A percentile compares a stretch with the other conserved stretches of the same genome.
Conservation (phyloP, 2,329 filamentous ascomycete genomes). For the Ophiostoma triangulosporum region DNA sequence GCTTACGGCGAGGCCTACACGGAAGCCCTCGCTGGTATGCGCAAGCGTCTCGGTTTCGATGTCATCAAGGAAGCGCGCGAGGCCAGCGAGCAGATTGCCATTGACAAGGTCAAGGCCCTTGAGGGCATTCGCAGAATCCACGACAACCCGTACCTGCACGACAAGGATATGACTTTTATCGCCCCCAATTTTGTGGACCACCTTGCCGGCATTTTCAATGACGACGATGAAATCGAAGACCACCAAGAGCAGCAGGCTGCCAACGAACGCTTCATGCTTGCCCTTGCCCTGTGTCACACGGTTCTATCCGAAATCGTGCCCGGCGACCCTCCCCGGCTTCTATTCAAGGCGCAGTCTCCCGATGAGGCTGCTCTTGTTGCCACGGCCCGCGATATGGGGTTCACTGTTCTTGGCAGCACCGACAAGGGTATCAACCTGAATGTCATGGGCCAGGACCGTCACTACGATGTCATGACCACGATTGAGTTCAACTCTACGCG, state of each 20-base stretch:
- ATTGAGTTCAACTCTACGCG: conserved; percentile 95
- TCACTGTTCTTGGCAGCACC: conserved; percentile 73
- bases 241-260: conserved; percentile 54
- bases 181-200: conserved; percentile 82
- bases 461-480: conserved; percentile 81
- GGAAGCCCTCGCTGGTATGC: conserved; percentile 92
- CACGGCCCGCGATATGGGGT: conserved; percentile 89
- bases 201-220: conserved; percentile 42
- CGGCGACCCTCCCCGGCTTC: conserved; percentile 79
- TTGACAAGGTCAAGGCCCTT: conserved; percentile 61
- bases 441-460: conserved; percentile 70
- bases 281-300: conserved; percentile 87
- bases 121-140: conserved; percentile 60
- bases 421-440: conserved; percentile 75
- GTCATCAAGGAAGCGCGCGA: conserved; percentile 66
- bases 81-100: conserved; percentile 64
- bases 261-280: conserved; percentile 86
- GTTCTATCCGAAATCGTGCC: conserved; percentile 84
- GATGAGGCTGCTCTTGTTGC: conserved; percentile 91
- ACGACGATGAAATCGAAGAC: conserved; percentile 44
- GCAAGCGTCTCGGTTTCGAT: conserved; percentile 77
- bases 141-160: conserved; percentile 80
- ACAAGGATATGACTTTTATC: conserved; percentile 83
- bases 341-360: conserved; percentile 94
- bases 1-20: conserved; percentile 97